Evolutionary conservation across 257 asterid genomes (phyloP), one percentile per base, ranked within the genome.

Genomic region (Solanum tarijense): DNA sequence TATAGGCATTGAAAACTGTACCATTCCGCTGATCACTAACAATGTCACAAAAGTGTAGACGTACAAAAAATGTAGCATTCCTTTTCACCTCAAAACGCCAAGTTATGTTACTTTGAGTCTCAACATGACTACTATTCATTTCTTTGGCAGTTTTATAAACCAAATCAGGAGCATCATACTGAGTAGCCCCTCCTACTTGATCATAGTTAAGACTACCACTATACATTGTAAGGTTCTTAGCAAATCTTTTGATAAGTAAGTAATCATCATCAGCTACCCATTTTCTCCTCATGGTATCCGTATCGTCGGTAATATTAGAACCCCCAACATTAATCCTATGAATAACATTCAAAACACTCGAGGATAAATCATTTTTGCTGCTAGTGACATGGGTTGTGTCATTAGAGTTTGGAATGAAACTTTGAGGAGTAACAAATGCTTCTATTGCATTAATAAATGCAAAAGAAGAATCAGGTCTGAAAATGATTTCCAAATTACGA

Each of bases 301-400:
- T 71, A 0, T 55, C 39, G 6, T 92, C 86, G 6, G 41, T 88
- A 31, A 94, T 36, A 5, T 18, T 16, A 1, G 3, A 3, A 10
- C 95, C 97, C 48, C 98, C 98, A 6, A 94, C 94, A 46, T 95
- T 95, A 5, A 95, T 88, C 90, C 98, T 91, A 88, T 92, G 87
- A 76, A 93, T 62, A 5, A 92, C 90, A 34, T 68, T 93, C 38
- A 92, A 87, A 1, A 85, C 75, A 16, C 14, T 12, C 36, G 81
- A 76, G 16, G 83, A 65, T 9, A 89, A 35, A 62, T 3, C 74
- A 25, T 65, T n/a, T 25, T 12, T 10, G 0, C 20, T 76, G 5
- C 16, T 25, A 74, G 86, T 87, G 3, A 87, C 91, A 73, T 8
- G 27, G 34, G 25, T 9, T 2, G 23, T 9, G 29, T 21, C 0